Conservation (phyloP, 169 alveolate species). For the Cryptosporidium sp. region DNA sequence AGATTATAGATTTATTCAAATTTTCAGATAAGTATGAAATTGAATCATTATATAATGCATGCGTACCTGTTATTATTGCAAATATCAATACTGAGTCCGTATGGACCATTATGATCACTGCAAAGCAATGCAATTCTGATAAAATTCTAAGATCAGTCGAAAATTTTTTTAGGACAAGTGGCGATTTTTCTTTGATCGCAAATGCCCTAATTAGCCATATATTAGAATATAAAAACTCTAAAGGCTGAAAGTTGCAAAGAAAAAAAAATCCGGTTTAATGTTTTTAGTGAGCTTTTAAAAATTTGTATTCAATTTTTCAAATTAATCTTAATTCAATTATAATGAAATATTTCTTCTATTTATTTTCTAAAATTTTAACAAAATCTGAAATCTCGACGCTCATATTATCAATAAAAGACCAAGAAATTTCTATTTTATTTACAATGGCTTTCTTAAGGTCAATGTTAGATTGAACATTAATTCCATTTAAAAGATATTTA, state of each 20-base stretch:
- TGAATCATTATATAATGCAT: conserved; percentile 26
- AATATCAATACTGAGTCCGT: conserved; percentile 31
- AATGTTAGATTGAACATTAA: neutral
- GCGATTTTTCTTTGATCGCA: conserved; percentile 30
- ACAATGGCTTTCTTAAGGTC: neutral
- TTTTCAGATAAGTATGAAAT: conserved; percentile 64
- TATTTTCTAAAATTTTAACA: conserved; percentile 13
- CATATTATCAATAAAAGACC: conserved; percentile 48
- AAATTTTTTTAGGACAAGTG: conserved; percentile 25
- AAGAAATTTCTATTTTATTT: conserved; percentile 8
- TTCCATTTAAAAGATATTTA: neutral
- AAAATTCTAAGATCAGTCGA: conserved; percentile 6
- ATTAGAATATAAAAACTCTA: neutral
- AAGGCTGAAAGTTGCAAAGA: neutral
- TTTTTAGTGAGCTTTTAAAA: neutral
- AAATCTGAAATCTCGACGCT: conserved; percentile 16
- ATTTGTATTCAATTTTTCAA: too few relatives aligned
- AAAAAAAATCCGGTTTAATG: neutral
- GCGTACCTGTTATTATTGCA: conserved; percentile 38
- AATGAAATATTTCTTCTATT: neutral
- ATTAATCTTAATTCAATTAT: too few relatives aligned
- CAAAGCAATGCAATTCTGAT: conserved; percentile 29
- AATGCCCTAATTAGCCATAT: conserved; percentile 7
- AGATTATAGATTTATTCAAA: conserved; percentile 19
- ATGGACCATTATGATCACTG: conserved; percentile 42